Base-by-base conservation (phyloP, 768 basidiomycete species). In the Favolaschia claudopus region DNA sequence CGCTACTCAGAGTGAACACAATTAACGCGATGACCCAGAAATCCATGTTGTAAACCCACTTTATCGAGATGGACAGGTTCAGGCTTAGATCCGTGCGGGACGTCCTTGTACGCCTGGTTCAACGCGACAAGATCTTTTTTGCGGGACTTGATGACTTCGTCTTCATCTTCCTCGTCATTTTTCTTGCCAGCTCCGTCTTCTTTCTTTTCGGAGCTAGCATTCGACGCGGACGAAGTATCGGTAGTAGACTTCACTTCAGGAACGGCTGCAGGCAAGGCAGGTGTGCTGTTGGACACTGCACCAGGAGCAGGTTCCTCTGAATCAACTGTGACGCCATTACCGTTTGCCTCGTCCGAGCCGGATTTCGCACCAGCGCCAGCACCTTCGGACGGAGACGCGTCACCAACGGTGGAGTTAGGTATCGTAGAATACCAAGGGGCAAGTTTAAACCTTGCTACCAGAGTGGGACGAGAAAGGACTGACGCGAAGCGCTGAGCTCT, bases 1-100 rank as follows among this genome's bases (percentile, higher is more conserved):
- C 58, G 50, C 58, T 59, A 25, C 14, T 12, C n/a, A n/a, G n/a
- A 20, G 14, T 22, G 40, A 5, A 3, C 7, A 29, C n/a, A n/a
- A n/a, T n/a, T n/a, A n/a, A n/a, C n/a, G n/a, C n/a, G n/a, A 19
- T 19, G 15, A n/a, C n/a, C n/a, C n/a, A 20, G 3, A 9, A n/a
- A 20, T n/a, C n/a, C 7, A 10, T 5, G 31, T 12, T 5, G 28
- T 0, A 2, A 17, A 37, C 34, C 9, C 19, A 58, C 57, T 38
- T 59, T 59, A 19, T 59, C 58, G 44, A 59, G 58, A 40, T 59
- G 58, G 22, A 59, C 45, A 45, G 53, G 34, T 45, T 59, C 58
- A 13, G 43, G n/a, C 44, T 52, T 59, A 25, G 58, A 46, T 2
- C 58, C 58, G 27, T n/a, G 24, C 2, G 50, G 19, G n/a, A 59